Conservation (phyloP, 768 basidiomycete species). For the Naematelia encephala region DNA sequence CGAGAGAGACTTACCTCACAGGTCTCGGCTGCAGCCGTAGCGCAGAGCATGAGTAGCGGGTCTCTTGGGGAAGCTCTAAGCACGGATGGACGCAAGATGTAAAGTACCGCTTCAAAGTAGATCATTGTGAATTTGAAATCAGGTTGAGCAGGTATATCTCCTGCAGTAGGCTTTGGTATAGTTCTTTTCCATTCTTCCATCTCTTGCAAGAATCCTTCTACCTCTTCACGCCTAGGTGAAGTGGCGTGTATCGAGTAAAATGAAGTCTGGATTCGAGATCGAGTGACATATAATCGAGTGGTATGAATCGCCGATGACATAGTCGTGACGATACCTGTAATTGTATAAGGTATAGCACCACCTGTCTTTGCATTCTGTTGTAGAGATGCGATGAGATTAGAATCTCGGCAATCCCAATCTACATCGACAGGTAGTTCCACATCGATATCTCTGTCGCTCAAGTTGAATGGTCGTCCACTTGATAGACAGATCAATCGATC, state of each 20-base stretch:
- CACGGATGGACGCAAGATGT: slow-evolving; percentile 10
- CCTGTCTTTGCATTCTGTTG: background rate
- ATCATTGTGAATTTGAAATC: slow-evolving; percentile 9
- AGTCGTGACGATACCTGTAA: background rate
- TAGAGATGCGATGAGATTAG: background rate
- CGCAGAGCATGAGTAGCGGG: slow-evolving; percentile 15
- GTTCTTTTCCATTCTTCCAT: slow-evolving; percentile 17
- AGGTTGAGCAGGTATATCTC: slow-evolving; percentile 6
- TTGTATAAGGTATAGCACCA: background rate
- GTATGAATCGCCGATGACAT: slow-evolving; percentile 20
- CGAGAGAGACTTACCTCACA: slow-evolving; percentile 14
- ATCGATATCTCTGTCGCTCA: slow-evolving; percentile 26
- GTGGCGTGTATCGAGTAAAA: slow-evolving; percentile 10
- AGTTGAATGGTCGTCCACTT: slow-evolving; percentile 22
- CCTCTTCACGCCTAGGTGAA: slow-evolving; percentile 3
- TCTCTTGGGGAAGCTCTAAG: slow-evolving; percentile 12
- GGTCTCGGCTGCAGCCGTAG: slow-evolving; percentile 19
- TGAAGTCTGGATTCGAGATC: slow-evolving; percentile 14
- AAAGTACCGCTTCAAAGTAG: slow-evolving; percentile 17
- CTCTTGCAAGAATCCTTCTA: slow-evolving; percentile 14
- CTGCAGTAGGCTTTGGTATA: background rate
- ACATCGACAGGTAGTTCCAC: slow-evolving; percentile 29
- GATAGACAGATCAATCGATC: slow-evolving; percentile 24
- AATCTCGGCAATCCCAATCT: slow-evolving; percentile 2
- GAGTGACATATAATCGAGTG: slow-evolving; percentile 11